Base-by-base conservation (phyloP, 495 filamentous ascomycete genomes). In the Thozetella sp. region DNA sequence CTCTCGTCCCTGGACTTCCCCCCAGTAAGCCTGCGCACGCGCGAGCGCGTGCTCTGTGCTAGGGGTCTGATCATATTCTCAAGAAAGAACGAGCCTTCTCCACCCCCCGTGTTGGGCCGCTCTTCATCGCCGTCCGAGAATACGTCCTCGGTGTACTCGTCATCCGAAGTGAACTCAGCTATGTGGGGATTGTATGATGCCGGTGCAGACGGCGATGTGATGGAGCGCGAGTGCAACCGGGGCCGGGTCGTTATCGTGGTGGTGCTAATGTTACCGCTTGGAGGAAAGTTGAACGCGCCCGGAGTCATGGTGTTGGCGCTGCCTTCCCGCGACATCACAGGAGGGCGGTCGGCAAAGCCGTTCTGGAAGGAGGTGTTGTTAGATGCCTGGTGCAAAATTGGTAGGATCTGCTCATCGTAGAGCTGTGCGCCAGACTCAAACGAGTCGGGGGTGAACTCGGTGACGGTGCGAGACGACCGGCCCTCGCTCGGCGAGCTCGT, bases 341-440 rank as follows among this genome's bases (percentile, higher is more conserved):
- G 74, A n/a, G 88, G 83, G 20, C 83, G 80, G 64, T 97, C 93
- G 1, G 88, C 83, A 54, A 97, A 93, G 45, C 91, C 91, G 64
- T 91, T 94, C 59, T 97, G 93, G 70, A 99, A 94, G 0, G 92
- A 95, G 0, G 91, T 93, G 55, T 77, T 78, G 53, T 67, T 78
- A 2, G 78, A 79, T 1, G 79, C 78, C 63, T 93, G 91, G 62
- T 92, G 88, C 17, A 98, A 76, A 55, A 99, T 97, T 0, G 95
- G 95, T 2, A 93, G 83, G 13, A 94, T 96, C 65, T 96, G 90
- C 67, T 94, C 94, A 67, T 98, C 93, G 69, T 99, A 98, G 2
- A 97, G 80, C 67, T 92, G 89, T 13, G 93, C 92, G 19, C 87
- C 90, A 26, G 87, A 88, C 59, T 96, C 93, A 34, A 86, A 86